These are phyloP conservation scores for Didymella exigua DNA, from an alignment of 2,329 filamentous ascomycete species.

Conservation along the genomic window DNA sequence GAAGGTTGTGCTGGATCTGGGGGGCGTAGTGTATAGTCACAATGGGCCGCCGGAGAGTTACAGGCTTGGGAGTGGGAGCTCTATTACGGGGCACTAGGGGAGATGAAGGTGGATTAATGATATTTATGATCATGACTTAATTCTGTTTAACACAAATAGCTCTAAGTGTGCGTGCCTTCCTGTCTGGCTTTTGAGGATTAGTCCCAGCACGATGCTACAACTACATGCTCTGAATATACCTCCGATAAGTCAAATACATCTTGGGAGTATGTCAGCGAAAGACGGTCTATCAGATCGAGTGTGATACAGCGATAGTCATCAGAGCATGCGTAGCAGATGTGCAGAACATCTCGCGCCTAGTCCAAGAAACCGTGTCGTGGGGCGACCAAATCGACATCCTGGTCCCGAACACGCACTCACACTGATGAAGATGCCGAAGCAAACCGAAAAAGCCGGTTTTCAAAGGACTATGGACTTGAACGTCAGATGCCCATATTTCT, in stretches of 20 bases:
- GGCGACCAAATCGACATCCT: constrained; percentile 63
- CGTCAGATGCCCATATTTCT: constrained; percentile 36
- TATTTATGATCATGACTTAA: neutral
- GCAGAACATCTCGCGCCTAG: constrained; percentile 55
- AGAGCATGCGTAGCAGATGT: constrained; percentile 61
- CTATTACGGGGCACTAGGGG: constrained; percentile 1
- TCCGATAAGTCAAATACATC: neutral
- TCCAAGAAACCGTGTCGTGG: constrained; percentile 29
- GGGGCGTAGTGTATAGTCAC: constrained; percentile 40
- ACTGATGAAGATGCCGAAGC: constrained; percentile 57
- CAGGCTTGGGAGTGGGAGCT: constrained; percentile 31
- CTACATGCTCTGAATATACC: neutral
- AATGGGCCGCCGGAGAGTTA: constrained; percentile 49
- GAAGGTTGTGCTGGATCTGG: constrained; percentile 46
- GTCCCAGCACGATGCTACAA: neutral
- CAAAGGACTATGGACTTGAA: constrained; percentile 69
- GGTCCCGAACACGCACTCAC: constrained; percentile 62
- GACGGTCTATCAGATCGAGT: constrained; percentile 46
- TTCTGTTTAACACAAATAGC: neutral
- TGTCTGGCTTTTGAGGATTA: neutral
- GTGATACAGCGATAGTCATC: constrained; percentile 58
- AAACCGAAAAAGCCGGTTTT: constrained; percentile 67
- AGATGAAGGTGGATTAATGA: neutral
- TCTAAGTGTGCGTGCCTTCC: neutral
- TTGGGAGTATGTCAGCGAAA: neutral